Percentiles rank a stretch among this genome's conserved stretches.
phyloP scores from a whole-genome alignment of 2,329 filamentous ascomycete genomes.

The Sarocladium strictum region DNA sequence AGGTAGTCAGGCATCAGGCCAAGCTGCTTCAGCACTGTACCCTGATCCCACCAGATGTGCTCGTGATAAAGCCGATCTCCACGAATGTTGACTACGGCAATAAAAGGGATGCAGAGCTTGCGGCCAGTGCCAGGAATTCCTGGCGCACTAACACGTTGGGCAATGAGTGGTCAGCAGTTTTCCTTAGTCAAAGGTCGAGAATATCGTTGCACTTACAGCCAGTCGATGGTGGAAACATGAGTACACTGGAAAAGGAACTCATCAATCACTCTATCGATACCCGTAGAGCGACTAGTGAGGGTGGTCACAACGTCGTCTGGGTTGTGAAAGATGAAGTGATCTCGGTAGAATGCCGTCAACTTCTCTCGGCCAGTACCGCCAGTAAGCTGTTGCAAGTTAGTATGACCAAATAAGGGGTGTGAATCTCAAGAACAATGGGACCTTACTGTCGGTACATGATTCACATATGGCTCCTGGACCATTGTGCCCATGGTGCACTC shows the following conservation, averaged over 20 bases:
- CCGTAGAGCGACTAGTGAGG: slow-evolving; percentile 65
- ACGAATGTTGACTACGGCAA: slow-evolving; percentile 56
- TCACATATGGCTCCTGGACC: slow-evolving; percentile 74
- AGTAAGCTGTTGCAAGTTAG: slow-evolving; percentile 37
- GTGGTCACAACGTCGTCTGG: slow-evolving; percentile 60
- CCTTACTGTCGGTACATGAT: slow-evolving; percentile 64
- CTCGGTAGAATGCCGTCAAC: slow-evolving; percentile 61
- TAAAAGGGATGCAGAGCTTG: slow-evolving; percentile 52
- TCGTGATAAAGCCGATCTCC: slow-evolving; percentile 61
- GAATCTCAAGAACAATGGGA: not conserved
- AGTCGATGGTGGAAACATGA: slow-evolving; percentile 57
- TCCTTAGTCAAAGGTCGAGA: not conserved
- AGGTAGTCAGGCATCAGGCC: slow-evolving; percentile 54
- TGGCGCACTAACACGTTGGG: slow-evolving; percentile 30
- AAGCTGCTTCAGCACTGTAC: slow-evolving; percentile 52
- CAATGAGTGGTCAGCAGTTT: not conserved
- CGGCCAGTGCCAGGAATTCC: slow-evolving; percentile 49
- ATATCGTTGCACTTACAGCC: slow-evolving; percentile 49
- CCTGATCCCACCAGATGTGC: slow-evolving; percentile 65
- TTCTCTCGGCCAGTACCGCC: slow-evolving; percentile 62
- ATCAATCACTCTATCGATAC: slow-evolving; percentile 65
- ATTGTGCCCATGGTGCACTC: slow-evolving; percentile 73
- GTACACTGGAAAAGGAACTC: slow-evolving; percentile 65
- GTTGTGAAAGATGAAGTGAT: slow-evolving; percentile 73
- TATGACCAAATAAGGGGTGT: not conserved